These are phyloP conservation scores for Aquilaria agallochum DNA, from an alignment of 441 rosid species.

Conservation along the genomic window DNA sequence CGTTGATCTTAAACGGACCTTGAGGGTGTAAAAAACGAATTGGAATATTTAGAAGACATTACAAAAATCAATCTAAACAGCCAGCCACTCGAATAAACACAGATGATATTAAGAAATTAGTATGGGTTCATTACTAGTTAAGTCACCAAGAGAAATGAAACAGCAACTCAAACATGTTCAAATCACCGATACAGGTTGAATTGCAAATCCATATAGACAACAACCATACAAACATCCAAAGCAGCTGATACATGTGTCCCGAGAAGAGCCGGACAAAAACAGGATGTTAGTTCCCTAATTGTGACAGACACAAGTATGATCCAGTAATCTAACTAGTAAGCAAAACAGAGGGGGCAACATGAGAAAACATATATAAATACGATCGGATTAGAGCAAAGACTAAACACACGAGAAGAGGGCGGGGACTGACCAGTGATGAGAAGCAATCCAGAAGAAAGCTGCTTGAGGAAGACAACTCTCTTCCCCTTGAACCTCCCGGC, in stretches of 20 bases:
- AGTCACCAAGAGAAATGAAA: too few species aligned
- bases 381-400: background rate
- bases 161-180: too few species aligned
- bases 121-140: too few species aligned
- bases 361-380: background rate
- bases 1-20: conserved; percentile 95
- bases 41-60: background rate
- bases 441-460: conserved; percentile 85
- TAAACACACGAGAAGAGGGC: background rate
- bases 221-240: background rate
- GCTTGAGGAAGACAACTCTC: conserved; percentile 90
- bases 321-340: too few species aligned
- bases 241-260: background rate
- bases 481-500: conserved; percentile 93
- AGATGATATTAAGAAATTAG: background rate
- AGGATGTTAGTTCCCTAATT: background rate
- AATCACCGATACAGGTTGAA: too few species aligned
- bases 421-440: conserved; percentile 57
- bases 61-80: background rate
- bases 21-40: background rate
- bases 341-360: background rate
- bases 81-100: background rate
- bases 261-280: background rate
- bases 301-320: background rate
- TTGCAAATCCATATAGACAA: too few species aligned